phyloP scores from a whole-genome alignment of 805 yeast species.

The Scheffersomyces coipomensis region DNA sequence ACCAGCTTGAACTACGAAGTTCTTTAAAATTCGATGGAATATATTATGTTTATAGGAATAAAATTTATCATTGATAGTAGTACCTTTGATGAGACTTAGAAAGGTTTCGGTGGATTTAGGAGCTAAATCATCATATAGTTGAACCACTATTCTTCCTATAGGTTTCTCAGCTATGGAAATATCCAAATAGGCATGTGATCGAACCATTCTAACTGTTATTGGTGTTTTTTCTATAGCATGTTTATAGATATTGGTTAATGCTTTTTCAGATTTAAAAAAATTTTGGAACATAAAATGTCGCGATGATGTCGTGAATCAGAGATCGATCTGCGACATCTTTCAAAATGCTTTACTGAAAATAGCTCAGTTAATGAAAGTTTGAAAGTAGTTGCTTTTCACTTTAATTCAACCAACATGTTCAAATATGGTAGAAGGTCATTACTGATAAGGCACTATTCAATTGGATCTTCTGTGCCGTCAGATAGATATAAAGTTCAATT shows the following conservation, averaged over 20 bases:
- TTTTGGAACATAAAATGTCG: neutral
- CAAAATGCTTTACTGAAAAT: too few species aligned
- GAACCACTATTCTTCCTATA: conserved; percentile 62
- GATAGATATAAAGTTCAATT: conserved; percentile 10
- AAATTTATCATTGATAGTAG: conserved; percentile 13
- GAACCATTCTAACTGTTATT: too few species aligned
- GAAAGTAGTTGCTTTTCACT: neutral
- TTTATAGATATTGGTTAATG: too few species aligned
- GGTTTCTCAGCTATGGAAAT: conserved; percentile 40
- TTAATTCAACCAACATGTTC: neutral
- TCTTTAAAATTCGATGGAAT: conserved; percentile 65
- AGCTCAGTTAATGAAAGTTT: too few species aligned
- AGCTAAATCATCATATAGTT: conserved; percentile 48
- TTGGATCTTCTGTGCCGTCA: neutral
- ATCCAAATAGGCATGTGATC: conserved; percentile 48
- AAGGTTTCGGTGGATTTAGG: conserved; percentile 59
- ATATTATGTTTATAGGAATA: conserved; percentile 41
- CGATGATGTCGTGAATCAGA: too few species aligned
- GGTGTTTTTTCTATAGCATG: too few species aligned
- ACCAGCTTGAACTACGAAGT: conserved; percentile 72
- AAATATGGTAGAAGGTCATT: too few species aligned
- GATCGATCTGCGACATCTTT: too few species aligned
- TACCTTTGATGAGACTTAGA: conserved; percentile 40
- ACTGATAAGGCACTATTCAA: neutral
- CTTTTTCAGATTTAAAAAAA: too few species aligned